Conservation (phyloP, 164 flowering plant genomes). For the Chloranthus sessilifolius region DNA sequence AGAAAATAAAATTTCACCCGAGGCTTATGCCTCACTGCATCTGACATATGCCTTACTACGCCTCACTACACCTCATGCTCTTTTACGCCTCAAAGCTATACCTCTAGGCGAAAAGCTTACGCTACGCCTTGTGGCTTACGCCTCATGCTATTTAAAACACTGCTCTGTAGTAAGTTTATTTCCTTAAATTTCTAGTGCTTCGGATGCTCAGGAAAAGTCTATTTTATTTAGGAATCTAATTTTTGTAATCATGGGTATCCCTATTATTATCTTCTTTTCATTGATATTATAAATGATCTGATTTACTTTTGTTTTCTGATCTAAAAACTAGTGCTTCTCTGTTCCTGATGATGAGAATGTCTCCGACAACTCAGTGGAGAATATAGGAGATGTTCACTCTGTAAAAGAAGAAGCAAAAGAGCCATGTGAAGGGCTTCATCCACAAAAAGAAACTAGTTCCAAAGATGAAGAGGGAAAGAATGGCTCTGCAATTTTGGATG, state of each 20-base stretch:
- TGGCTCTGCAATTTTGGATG: conserved; percentile 53
- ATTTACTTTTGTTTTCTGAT: not conserved
- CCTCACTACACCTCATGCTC: no score
- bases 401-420: conserved; percentile 18
- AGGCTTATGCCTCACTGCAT: no score
- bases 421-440: conserved; percentile 21
- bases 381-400: conserved; percentile 11
- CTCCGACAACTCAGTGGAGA: conserved; percentile 20
- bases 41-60: no score
- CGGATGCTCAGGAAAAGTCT: no score
- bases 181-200: no score
- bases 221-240: no score
- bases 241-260: not conserved
- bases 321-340: conserved; percentile 28
- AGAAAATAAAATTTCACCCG: no score
- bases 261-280: not conserved
- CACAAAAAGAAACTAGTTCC: conserved; percentile 26
- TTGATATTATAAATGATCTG: conserved; percentile 1
- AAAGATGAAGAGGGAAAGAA: conserved; percentile 41
- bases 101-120: no score
- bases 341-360: conserved; percentile 22
- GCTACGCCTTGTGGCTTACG: no score
- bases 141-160: no score
- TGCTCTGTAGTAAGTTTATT: no score
- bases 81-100: no score